phyloP scores from a whole-genome alignment of 192 early-diverging fungal species.

The Ambispora gerdemannii region DNA sequence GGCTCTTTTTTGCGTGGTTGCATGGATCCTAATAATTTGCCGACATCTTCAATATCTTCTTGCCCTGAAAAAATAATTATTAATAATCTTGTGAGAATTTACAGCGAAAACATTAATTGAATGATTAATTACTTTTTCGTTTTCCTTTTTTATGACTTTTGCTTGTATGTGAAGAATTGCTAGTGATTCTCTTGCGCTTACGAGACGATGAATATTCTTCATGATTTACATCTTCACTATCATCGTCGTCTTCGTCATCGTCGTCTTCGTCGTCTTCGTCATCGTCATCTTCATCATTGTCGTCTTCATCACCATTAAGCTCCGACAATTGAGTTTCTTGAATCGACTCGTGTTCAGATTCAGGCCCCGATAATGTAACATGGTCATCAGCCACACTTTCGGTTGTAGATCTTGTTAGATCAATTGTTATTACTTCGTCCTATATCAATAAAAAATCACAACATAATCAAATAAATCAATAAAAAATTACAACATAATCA shows the following conservation, averaged over 20 bases:
- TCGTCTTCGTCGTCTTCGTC: constrained; percentile 27
- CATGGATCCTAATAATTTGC: constrained; percentile 36
- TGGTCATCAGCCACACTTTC: constrained; percentile 40
- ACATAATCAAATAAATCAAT: too few relatives aligned
- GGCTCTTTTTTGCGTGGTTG: constrained; percentile 53
- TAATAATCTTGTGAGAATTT: constrained; percentile 20
- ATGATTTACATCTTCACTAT: not conserved
- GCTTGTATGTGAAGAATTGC: not conserved
- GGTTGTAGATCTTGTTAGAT: constrained; percentile 33
- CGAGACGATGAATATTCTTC: not conserved
- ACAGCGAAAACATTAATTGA: not conserved
- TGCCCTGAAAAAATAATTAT: constrained; percentile 32
- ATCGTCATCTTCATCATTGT: constrained; percentile 30
- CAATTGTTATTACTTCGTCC: constrained; percentile 36
- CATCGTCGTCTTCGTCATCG: constrained; percentile 1
- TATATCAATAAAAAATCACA: too few relatives aligned
- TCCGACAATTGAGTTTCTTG: constrained; percentile 23
- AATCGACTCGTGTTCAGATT: constrained; percentile 37
- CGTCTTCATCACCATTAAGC: constrained; percentile 32
- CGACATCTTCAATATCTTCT: constrained; percentile 27
- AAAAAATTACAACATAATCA: too few relatives aligned
- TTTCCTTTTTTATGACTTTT: constrained; percentile 13
- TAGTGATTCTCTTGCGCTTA: not conserved
- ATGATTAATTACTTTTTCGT: constrained; percentile 14
- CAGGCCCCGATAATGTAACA: too few relatives aligned